Percentiles rank a stretch among this genome's conserved stretches.
phyloP scores from a whole-genome alignment of 345 rosid species.

The Eucalyptus cloeziana region DNA sequence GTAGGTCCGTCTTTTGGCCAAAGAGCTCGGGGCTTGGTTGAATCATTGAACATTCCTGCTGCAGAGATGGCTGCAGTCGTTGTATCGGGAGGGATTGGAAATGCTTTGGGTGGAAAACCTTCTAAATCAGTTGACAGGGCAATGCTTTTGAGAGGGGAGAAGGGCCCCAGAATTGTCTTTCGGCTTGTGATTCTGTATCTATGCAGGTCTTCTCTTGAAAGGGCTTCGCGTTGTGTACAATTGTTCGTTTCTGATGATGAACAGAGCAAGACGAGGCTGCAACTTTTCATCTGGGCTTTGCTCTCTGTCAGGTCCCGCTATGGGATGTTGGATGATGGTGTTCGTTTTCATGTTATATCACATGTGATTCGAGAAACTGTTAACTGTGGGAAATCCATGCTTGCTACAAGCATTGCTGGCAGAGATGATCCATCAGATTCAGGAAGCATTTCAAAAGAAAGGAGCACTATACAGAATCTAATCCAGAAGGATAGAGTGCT shows the following conservation, averaged over 20 bases:
- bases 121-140: constrained; percentile 81
- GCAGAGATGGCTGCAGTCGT: constrained; percentile 99
- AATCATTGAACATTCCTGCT: constrained; percentile 92
- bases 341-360: constrained; percentile 84
- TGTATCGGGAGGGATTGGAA: constrained; percentile 90
- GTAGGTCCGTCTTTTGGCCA: constrained; percentile 79
- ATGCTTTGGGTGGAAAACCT: constrained; percentile 77
- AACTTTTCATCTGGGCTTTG: constrained; percentile 84
- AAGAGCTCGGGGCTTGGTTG: constrained; percentile 95
- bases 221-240: constrained; percentile 83
- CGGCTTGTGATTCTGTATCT: constrained; percentile 76
- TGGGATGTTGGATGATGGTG: constrained; percentile 75
- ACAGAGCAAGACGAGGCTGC: constrained; percentile 82
- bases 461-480: constrained; percentile 54
- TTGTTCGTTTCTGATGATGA: constrained; percentile 81
- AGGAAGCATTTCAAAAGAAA: constrained; percentile 53
- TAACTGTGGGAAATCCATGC: constrained; percentile 67
- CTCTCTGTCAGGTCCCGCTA: constrained; percentile 71
- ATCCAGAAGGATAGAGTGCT: constrained; percentile 88
- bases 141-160: constrained; percentile 89
- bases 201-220: constrained; percentile 72
- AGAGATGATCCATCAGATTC: constrained; percentile 61
- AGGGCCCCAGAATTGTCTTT: constrained; percentile 81
- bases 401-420: constrained; percentile 61
- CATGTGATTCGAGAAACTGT: constrained; percentile 89